Percentiles rank a stretch among this genome's conserved stretches.
Evolutionary conservation across 495 filamentous ascomycete species (phyloP).

Genomic region (Xylaria flabelliformis): DNA sequence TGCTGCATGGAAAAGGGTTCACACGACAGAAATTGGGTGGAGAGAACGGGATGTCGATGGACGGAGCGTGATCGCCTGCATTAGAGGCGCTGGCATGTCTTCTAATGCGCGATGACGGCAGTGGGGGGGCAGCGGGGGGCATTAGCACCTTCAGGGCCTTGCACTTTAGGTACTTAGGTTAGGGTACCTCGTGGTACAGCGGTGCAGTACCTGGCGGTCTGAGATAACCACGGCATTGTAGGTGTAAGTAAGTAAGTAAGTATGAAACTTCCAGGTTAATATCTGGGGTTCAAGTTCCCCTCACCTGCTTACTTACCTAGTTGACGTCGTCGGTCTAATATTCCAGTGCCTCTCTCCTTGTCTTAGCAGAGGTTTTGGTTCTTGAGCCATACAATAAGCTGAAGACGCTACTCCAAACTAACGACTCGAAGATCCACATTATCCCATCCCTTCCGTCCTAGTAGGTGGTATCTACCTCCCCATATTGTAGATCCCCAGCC

Average conservation of each 20-base stretch:
- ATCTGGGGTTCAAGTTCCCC: no score
- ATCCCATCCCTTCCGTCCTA: background rate
- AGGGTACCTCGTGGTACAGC: background rate
- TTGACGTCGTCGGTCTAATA: background rate
- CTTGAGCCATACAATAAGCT: background rate
- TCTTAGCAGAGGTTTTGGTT: background rate
- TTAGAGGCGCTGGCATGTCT: background rate
- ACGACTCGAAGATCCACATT: conserved; percentile 4
- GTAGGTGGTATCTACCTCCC: background rate
- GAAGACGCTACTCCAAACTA: background rate
- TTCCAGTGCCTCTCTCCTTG: no score
- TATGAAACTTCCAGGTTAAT: no score
- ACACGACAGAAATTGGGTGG: conserved; percentile 2
- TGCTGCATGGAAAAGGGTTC: background rate
- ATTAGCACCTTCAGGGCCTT: background rate
- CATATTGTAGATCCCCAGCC: background rate
- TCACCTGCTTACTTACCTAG: no score
- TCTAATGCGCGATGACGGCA: conserved; percentile 18
- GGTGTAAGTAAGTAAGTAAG: no score
- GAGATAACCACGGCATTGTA: no score
- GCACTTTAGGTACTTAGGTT: no score
- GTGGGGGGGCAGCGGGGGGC: background rate
- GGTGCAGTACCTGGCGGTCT: no score
- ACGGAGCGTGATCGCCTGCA: conserved; percentile 3
- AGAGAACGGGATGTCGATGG: background rate